A percentile compares a stretch with the other conserved stretches of the same genome.
These are phyloP conservation scores for Eudorina sp. DNA, from an alignment of 139 green algal species.

Conservation along the genomic window DNA sequence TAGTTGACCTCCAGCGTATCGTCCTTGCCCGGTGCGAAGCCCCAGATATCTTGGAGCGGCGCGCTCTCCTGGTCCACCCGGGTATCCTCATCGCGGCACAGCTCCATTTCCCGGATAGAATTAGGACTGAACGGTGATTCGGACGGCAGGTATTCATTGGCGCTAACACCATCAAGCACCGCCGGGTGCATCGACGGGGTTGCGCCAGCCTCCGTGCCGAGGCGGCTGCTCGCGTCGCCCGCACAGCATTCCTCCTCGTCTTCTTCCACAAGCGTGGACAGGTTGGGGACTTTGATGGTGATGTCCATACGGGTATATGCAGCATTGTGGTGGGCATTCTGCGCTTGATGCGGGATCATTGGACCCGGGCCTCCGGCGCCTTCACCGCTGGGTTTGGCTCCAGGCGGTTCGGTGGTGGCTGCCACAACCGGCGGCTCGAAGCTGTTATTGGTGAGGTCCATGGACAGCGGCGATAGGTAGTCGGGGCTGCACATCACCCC, in stretches of 20 bases:
- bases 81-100: neutral
- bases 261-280: constrained; percentile 82
- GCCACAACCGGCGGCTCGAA: constrained; percentile 24
- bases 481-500: constrained; percentile 8
- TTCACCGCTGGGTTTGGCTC: neutral
- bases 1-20: constrained; percentile 62
- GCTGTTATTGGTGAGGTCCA: constrained; percentile 74
- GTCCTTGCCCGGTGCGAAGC: constrained; percentile 81
- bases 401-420: neutral
- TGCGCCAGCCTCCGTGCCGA: neutral
- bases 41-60: constrained; percentile 78
- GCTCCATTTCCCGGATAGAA: constrained; percentile 51
- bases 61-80: neutral
- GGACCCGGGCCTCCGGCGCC: neutral
- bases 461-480: constrained; percentile 60
- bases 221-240: neutral
- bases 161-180: neutral
- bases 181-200: neutral
- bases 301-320: constrained; percentile 73
- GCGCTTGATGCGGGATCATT: neutral
- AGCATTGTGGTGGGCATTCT: neutral
- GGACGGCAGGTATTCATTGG: neutral
- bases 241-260: constrained; percentile 68
- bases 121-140: constrained; percentile 49
- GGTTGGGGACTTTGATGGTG: constrained; percentile 77